These are phyloP conservation scores for Akanthomyces lecanii DNA, from an alignment of 2,329 filamentous ascomycete genomes.

Conservation along the genomic window DNA sequence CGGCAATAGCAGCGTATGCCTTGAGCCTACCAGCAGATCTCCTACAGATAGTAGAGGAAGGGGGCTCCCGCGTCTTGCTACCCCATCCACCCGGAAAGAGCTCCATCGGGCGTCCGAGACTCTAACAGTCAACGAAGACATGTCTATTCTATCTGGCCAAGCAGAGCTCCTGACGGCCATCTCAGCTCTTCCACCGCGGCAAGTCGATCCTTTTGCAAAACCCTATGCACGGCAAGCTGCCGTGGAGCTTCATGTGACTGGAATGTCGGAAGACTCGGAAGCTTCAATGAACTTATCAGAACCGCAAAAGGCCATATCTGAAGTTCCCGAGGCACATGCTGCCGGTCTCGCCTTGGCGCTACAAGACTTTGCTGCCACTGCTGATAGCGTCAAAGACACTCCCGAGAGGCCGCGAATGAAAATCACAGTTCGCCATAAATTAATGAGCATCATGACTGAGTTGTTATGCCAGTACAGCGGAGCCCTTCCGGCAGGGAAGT, in stretches of 20 bases:
- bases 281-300: not conserved
- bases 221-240: not conserved
- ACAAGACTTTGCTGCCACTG: not conserved
- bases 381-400: not conserved
- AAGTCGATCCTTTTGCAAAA: conserved; percentile 13
- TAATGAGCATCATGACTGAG: conserved; percentile 27
- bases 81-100: not conserved
- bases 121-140: not conserved
- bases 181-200: not conserved
- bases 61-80: not conserved
- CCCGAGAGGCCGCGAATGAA: not conserved
- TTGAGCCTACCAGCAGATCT: not conserved
- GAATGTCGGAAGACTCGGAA: not conserved
- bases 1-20: not conserved
- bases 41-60: not conserved
- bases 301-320: not conserved
- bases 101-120: conserved; percentile 11
- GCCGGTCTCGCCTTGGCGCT: not conserved
- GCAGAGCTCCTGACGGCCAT: conserved; percentile 1
- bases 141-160: conserved; percentile 6
- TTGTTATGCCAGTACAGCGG: conserved; percentile 35
- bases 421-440: not conserved
- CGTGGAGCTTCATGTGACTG: not conserved
- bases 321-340: not conserved
- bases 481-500: conserved; percentile 47